Percentiles rank a stretch among this genome's conserved stretches.
phyloP scores from a whole-genome alignment of 805 yeast species.

The Wickerhamiella spandovensis region DNA sequence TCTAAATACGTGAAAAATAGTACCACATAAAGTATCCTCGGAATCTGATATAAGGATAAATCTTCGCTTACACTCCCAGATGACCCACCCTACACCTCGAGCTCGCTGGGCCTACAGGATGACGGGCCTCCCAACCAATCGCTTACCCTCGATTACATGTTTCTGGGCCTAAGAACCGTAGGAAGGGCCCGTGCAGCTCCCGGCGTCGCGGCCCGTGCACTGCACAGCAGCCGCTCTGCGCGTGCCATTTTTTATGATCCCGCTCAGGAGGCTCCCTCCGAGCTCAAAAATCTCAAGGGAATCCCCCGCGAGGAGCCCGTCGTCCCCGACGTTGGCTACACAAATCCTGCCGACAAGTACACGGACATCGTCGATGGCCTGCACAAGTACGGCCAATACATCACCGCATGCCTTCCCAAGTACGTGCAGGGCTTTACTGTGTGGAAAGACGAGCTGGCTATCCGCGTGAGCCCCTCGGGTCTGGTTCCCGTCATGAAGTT shows the following conservation, averaged over 20 bases:
- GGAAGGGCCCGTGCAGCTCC: neutral
- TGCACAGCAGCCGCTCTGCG: neutral
- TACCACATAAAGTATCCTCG: too few species aligned
- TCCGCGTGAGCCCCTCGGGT: conserved; percentile 65
- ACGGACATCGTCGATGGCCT: conserved; percentile 52
- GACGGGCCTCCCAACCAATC: neutral
- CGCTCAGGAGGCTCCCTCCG: conserved; percentile 19
- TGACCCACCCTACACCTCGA: too few species aligned
- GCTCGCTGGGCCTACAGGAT: too few species aligned
- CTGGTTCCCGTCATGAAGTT: conserved; percentile 57
- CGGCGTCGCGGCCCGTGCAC: neutral
- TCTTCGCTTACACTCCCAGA: too few species aligned
- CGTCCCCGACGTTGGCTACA: conserved; percentile 22
- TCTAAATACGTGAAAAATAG: too few species aligned
- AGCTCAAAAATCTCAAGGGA: conserved; percentile 22
- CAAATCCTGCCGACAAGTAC: conserved; percentile 66
- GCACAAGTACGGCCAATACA: conserved; percentile 68
- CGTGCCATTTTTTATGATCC: conserved; percentile 1
- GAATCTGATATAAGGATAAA: too few species aligned
- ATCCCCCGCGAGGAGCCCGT: conserved; percentile 23
- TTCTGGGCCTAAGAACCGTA: neutral
- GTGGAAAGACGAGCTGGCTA: conserved; percentile 78
- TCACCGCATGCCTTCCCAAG: conserved; percentile 69
- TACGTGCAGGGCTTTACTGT: conserved; percentile 72
- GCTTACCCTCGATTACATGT: neutral